phyloP scores from a whole-genome alignment of 2,329 filamentous ascomycete species.

The Ascosphaera apis region DNA sequence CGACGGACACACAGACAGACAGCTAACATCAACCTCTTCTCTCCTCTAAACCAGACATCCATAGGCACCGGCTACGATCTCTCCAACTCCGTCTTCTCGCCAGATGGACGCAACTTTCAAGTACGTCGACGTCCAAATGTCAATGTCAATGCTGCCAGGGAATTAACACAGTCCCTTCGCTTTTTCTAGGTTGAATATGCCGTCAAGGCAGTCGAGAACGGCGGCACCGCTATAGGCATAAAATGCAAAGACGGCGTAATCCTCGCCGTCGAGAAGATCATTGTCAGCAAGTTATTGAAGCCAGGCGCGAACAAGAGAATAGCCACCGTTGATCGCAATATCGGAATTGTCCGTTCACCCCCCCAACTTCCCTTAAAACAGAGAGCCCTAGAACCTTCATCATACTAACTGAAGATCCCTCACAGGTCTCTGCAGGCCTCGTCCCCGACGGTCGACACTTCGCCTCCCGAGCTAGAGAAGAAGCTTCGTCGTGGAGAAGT shows the following conservation, averaged over 20 bases:
- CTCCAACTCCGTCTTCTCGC: slow-evolving; percentile 98
- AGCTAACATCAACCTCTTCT: too few species aligned
- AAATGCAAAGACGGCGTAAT: slow-evolving; percentile 94
- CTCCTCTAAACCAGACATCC: too few species aligned
- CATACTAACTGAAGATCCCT: slow-evolving; percentile 2
- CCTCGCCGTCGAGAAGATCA: slow-evolving; percentile 86
- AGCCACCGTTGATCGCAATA: slow-evolving; percentile 76
- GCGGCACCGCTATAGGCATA: slow-evolving; percentile 87
- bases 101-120: slow-evolving; percentile 97
- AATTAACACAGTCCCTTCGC: background rate
- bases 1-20: too few species aligned
- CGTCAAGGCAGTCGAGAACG: slow-evolving; percentile 94
- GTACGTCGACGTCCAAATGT: slow-evolving; percentile 21
- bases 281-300: slow-evolving; percentile 88
- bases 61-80: slow-evolving; percentile 99
- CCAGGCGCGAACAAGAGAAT: slow-evolving; percentile 92
- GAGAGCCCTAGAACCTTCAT: background rate
- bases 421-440: slow-evolving; percentile 75
- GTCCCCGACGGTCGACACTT: slow-evolving; percentile 91
- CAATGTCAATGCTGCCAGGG: background rate
- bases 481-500: slow-evolving; percentile 73
- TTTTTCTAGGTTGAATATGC: slow-evolving; percentile 61
- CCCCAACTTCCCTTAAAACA: slow-evolving; percentile 2
- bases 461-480: slow-evolving; percentile 77
- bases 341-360: slow-evolving; percentile 53